Base-by-base conservation (phyloP, 2,329 filamentous ascomycete species). In the Paracorniculantispora psalliotae region DNA sequence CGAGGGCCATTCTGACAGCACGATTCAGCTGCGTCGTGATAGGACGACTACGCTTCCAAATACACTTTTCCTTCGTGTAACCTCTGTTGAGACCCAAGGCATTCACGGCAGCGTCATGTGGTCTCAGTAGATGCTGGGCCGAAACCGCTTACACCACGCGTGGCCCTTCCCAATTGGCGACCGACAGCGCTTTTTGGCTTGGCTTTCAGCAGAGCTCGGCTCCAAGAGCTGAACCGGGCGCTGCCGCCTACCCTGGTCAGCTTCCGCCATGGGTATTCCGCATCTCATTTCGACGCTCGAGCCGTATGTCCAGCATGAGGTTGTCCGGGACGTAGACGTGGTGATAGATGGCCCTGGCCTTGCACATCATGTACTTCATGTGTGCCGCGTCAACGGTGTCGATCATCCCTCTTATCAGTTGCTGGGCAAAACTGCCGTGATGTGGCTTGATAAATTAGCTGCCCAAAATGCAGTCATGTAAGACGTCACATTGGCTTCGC, bases 331-430 rank as follows among this genome's bases (percentile, higher is more conserved):
- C 26, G 68, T 77, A 41, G 66, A 66, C 6, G 72, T 81, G 21
- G 79, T 84, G 47, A 84, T 96, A 59, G 92, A 96, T 69, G 92
- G 91, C 0, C 91, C 92, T 4, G 87, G 85, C 2, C 75, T 96
- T 26, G 89, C 91, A 1, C 89, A 93, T 69, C 82, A 90, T 69
- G 77, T 92, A 43, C 85, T 89, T 61, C 76, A 84, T 53, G 72
- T 84, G 19, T 81, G 85, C 59, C 74, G 71, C 21, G 72, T 71
- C 41, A 80, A 79, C 66, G 77, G 78, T 51, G 73, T 83, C 41
- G 77, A 82, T 13, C 76, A 82, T 30, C 84, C 87, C 5, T 80
- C 83, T 0, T 91, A 92, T 71, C 66, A 75, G 12, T 77, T 87
- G 44, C 78, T 94, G 46, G 86, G 83, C 15, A 69, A 76, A 7